A percentile compares a stretch with the other conserved stretches of the same genome.
phyloP scores from a whole-genome alignment of 768 basidiomycete genomes.

The Auricularia cornea region DNA sequence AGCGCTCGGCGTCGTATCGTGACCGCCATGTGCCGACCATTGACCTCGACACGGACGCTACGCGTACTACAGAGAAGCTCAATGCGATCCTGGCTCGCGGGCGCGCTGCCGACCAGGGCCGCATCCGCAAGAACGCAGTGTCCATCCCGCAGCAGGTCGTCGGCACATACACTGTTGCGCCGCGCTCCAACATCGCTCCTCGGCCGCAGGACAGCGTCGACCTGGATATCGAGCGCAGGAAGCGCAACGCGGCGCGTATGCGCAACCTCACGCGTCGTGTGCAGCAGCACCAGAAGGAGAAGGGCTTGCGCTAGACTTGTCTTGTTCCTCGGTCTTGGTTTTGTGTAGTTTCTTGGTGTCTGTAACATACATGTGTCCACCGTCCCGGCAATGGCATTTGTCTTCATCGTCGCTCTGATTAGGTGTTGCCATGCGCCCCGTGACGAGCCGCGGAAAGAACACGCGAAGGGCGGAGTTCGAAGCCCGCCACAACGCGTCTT shows the following conservation, averaged over 20 bases:
- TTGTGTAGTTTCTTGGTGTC: neutral
- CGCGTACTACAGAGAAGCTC: conserved; percentile 34
- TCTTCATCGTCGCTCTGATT: too few relatives aligned
- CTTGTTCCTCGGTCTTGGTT: neutral
- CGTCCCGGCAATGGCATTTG: too few relatives aligned
- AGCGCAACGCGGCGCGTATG: conserved; percentile 66
- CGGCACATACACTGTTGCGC: conserved; percentile 75
- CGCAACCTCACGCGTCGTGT: conserved; percentile 41
- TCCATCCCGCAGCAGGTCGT: conserved; percentile 71
- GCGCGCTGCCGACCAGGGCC: conserved; percentile 57
- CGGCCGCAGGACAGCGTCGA: conserved; percentile 55
- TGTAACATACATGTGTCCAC: too few relatives aligned
- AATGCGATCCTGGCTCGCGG: conserved; percentile 63
- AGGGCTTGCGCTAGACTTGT: neutral
- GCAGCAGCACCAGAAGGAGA: conserved; percentile 6
- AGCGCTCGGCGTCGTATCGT: conserved; percentile 74
- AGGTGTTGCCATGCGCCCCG: neutral
- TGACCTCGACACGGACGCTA: conserved; percentile 29
- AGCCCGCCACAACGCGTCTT: too few relatives aligned
- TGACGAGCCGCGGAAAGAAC: neutral
- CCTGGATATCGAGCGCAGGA: conserved; percentile 63
- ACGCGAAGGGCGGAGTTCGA: neutral
- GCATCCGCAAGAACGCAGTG: conserved; percentile 71
- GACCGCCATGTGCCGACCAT: conserved; percentile 60
- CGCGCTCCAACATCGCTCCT: conserved; percentile 46